Conservation (phyloP, 768 basidiomycete species). For the Amanita phalloides region DNA sequence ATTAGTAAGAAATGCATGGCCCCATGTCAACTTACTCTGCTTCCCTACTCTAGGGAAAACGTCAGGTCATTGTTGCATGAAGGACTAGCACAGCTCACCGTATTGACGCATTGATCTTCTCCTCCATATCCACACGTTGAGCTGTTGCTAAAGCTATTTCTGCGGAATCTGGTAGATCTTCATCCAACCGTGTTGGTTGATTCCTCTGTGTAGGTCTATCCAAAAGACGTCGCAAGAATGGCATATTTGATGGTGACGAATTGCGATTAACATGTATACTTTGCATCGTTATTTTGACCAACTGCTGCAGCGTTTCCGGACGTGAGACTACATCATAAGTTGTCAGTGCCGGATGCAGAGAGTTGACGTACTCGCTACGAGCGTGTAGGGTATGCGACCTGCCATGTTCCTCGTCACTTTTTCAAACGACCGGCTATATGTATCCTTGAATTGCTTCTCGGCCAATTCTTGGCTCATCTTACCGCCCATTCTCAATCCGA, state of each 20-base stretch:
- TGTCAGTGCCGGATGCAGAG: neutral
- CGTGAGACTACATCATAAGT: neutral
- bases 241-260: neutral
- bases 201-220: neutral
- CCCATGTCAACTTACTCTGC: neutral
- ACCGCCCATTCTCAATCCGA: neutral
- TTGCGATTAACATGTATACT: neutral
- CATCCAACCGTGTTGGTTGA: neutral
- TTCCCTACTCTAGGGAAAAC: neutral
- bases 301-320: neutral
- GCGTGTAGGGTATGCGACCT: neutral
- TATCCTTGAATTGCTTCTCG: neutral
- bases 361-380: neutral
- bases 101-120: neutral
- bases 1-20: neutral
- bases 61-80: neutral
- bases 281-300: neutral
- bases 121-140: neutral
- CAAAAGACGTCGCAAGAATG: neutral
- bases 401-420: neutral
- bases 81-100: neutral
- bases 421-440: neutral
- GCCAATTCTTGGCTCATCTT: neutral
- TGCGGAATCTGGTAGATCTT: neutral
- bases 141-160: neutral